These are phyloP conservation scores for Trichoderma gamsii DNA, from an alignment of 495 filamentous ascomycete species.

Conservation along the genomic window DNA sequence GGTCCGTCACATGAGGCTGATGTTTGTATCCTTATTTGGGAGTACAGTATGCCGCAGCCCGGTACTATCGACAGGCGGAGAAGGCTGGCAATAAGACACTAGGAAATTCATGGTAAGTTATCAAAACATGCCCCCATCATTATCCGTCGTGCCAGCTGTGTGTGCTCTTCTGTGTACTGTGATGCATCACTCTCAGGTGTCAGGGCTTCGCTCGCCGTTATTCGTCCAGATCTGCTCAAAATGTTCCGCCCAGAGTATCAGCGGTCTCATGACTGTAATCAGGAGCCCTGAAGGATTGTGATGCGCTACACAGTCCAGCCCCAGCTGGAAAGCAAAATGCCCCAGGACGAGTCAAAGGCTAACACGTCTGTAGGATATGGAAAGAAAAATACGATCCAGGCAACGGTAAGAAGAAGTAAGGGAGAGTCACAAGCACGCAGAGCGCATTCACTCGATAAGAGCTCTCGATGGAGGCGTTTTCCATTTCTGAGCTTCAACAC, in stretches of 20 bases:
- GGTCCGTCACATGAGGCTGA: constrained; percentile 36
- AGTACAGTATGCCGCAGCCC: constrained; percentile 72
- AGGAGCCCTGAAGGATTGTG: constrained; percentile 1
- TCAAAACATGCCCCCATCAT: constrained; percentile 2
- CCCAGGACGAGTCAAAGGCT: neutral
- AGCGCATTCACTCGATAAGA: neutral
- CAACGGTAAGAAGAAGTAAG: constrained; percentile 39
- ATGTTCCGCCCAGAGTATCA: constrained; percentile 16
- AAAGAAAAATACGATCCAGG: constrained; percentile 86
- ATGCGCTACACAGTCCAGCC: constrained; percentile 4
- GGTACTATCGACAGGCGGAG: constrained; percentile 91
- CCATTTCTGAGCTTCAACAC: neutral
- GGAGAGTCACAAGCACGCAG: neutral
- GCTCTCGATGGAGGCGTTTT: neutral
- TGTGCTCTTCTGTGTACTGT: neutral
- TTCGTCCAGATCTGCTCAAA: constrained; percentile 17
- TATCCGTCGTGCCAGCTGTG: constrained; percentile 16
- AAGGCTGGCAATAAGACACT: constrained; percentile 80
- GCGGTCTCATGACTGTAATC: constrained; percentile 10
- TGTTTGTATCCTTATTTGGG: constrained; percentile 21
- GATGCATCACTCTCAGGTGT: constrained; percentile 17
- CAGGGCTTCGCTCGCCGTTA: constrained; percentile 16
- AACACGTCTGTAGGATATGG: constrained; percentile 66
- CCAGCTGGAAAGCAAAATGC: neutral
- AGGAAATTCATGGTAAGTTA: constrained; percentile 89